Evolutionary conservation across 345 rosid genomes (phyloP), one percentile per base, ranked within the genome.

Genomic region (Cardamine occulta): DNA sequence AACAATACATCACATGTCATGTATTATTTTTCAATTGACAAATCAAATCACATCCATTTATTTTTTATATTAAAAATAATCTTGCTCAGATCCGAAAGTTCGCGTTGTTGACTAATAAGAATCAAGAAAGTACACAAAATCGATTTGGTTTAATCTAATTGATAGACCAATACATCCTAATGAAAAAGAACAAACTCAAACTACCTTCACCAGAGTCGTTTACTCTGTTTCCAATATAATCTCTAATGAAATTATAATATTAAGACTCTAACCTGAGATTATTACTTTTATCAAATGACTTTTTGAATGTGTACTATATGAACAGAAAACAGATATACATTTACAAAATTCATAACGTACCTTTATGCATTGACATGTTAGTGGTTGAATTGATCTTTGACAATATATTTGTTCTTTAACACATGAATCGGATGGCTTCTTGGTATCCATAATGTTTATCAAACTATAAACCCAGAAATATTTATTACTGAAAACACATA

Each of bases 41-140:
- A 59, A 40, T 56, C 74, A 37, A 59, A 40, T 56, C 73, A 49
- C 35, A 19, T 74, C 48, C 31, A 11, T 32, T 66, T 47, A 1
- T 47, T 55, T 26, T 19, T 19, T 19, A 19, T 32, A 37, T 19
- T 1, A 2, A 2, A 59, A 28, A 6, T 56, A 55, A 65, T 23
- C 1, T 34, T 48, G 34, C 10, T 55, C 67, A 59, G 79, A 67
- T 75, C 73, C 73, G 61, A n/a, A 75, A 67, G 35, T 28, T 75
- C 54, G 68, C 68, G 7, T 26, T 28, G 67, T 67, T 67, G 79
- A 67, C 79, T 66, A 13, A 24, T 66, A 5, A 31, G 15, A 66
- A 58, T 4, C 24, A 17, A 66, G 1, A 48, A 35, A 26, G 56
- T 74, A 54, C n/a, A 64, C 77, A 32, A 18, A 53, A 3, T 18